Evolutionary conservation across 176 grass and related monocot species (phyloP).

Genomic region (Poa pratensis): DNA sequence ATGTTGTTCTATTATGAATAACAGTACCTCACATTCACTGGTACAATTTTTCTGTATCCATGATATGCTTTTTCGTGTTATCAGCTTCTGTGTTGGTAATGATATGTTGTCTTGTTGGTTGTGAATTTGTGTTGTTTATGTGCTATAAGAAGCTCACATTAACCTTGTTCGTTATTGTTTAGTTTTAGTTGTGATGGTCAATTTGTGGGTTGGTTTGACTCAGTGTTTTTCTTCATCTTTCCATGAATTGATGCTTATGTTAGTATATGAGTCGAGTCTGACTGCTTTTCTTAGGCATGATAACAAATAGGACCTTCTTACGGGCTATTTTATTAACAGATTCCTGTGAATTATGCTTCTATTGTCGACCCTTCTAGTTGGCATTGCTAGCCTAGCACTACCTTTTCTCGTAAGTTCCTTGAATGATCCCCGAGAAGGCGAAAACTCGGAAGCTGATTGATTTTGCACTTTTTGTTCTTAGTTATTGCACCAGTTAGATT

Average conservation of each 20-base stretch:
- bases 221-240: not conserved
- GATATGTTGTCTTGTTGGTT: slow-evolving; percentile 7
- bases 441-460: not conserved
- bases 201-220: not conserved
- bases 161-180: not conserved
- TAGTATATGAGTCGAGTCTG: not conserved
- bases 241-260: not conserved
- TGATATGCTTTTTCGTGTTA: not conserved
- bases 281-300: not conserved
- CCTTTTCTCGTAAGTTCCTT: not conserved
- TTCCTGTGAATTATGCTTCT: not conserved
- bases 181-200: not conserved
- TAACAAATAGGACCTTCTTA: not conserved
- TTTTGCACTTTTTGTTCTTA: not conserved
- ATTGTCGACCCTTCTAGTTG: not conserved
- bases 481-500: slow-evolving; percentile 14
- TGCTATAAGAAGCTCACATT: not conserved
- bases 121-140: not conserved
- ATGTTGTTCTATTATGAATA: slow-evolving; percentile 25
- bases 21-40: not conserved
- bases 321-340: not conserved
- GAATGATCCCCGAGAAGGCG: not conserved
- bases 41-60: slow-evolving; percentile 24
- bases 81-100: not conserved
- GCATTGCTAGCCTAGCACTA: not conserved